Base-by-base conservation (phyloP, 1,284 basidiomycete species). In the Pascua guehoae region DNA sequence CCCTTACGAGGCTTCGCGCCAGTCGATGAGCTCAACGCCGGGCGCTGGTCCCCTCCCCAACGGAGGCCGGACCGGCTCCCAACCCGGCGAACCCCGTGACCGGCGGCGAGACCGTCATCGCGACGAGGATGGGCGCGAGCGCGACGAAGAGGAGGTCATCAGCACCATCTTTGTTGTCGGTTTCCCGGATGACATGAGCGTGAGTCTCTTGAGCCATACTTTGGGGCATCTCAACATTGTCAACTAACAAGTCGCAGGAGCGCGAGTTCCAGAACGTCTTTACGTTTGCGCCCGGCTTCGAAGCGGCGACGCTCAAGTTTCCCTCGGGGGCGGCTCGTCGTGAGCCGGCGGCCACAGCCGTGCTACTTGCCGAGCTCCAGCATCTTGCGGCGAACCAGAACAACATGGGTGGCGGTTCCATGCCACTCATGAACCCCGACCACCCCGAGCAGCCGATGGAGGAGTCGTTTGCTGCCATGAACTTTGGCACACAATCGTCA, bases 211-310 rank as follows among this genome's bases (percentile, higher is more conserved):
- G n/a, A n/a, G n/a, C n/a, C n/a, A n/a, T n/a, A 5, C 9, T 8
- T 42, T n/a, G n/a, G 10, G 18, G 12, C 24, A 15, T 17, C n/a
- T n/a, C 3, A 32, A 32, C 15, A n/a, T 38, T 41, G 39, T 40
- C 12, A 41, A 42, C 45, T 47, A 12, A 53, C 51, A 47, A 17
- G 4, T 58, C 24, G 10, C 67, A 94, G 89, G 91, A 98, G 79
- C 91, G 95, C 18, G 95, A 98, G 79, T 98, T 98, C 75, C 91
- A 95, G 78, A 98, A 98, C 76, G 96, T 98, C 88, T 98, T 98
- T 76, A 91, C 93, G 4, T 98, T 98, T 72, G 91, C 91, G 2
- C 80, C 84, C 1, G 96, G 93, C 12, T 98, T 98, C 70, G 95
- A 98, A 74, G 96, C 95, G 15, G 94, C 95, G 0, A 97, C 94